Percentiles rank a stretch among this genome's conserved stretches.
These are phyloP conservation scores for Penicillium angulare DNA, from an alignment of 495 filamentous ascomycete genomes.

Conservation along the genomic window DNA sequence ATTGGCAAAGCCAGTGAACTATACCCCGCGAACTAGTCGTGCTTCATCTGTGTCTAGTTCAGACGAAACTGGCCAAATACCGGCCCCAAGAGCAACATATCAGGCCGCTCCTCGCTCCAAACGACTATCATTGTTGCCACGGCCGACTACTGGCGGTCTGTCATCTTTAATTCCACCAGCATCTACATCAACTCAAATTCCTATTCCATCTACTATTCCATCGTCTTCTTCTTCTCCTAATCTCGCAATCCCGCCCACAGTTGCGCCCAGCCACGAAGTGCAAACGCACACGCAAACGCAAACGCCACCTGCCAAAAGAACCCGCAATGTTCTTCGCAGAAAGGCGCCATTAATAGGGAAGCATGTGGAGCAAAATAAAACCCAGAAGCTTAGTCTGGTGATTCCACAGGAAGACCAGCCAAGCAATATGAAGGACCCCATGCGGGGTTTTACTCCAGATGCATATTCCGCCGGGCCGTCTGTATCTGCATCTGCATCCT, in stretches of 20 bases:
- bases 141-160: constrained; percentile 24
- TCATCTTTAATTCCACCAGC: constrained; percentile 16
- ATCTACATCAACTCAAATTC: constrained; percentile 12
- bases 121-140: constrained; percentile 34
- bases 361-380: constrained; percentile 25
- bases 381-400: constrained; percentile 36
- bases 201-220: constrained; percentile 17
- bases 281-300: too few relatives aligned
- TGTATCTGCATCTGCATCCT: constrained; percentile 7
- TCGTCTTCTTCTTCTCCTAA: constrained; percentile 19
- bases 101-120: constrained; percentile 21
- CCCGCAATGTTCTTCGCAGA: constrained; percentile 44
- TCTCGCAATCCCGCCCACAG: constrained; percentile 11
- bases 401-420: constrained; percentile 27
- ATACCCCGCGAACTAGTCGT: constrained; percentile 22
- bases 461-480: constrained; percentile 6
- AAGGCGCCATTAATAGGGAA: constrained; percentile 43
- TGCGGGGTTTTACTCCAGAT: background rate
- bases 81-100: constrained; percentile 21
- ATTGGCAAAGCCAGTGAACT: constrained; percentile 27
- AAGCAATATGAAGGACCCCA: constrained; percentile 7
- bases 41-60: constrained; percentile 31
- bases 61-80: constrained; percentile 24
- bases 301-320: constrained; percentile 20
- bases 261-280: constrained; percentile 8